Percentiles rank a stretch among this genome's conserved stretches.
Evolutionary conservation across 805 yeast genomes (phyloP).

Genomic region (Ogataea wickerhamii): DNA sequence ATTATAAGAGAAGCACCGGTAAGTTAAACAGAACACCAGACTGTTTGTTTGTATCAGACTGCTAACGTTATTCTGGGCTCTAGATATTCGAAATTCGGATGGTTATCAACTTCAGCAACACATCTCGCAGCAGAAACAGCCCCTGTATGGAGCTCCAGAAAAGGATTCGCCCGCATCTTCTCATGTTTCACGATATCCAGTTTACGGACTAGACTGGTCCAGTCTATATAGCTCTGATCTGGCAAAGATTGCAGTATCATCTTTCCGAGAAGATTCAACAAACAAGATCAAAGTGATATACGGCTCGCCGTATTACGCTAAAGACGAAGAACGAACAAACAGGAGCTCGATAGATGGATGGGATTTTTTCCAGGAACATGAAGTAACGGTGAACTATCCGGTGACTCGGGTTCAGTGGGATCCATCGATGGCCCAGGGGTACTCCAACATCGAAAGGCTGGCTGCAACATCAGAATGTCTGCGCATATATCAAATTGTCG

Average conservation of each 20-base stretch:
- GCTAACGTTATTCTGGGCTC: background rate
- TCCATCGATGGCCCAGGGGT: slow-evolving; percentile 36
- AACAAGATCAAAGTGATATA: slow-evolving; percentile 59
- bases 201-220: slow-evolving; percentile 54
- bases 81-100: background rate
- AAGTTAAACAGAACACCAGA: slow-evolving; percentile 3
- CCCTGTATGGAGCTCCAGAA: slow-evolving; percentile 10
- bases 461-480: slow-evolving; percentile 73
- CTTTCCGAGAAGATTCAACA: slow-evolving; percentile 73
- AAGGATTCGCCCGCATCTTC: slow-evolving; percentile 33
- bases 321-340: slow-evolving; percentile 21
- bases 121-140: slow-evolving; percentile 5
- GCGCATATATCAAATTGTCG: slow-evolving; percentile 41
- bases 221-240: slow-evolving; percentile 28
- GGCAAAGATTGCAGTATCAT: slow-evolving; percentile 61
- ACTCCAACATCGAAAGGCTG: slow-evolving; percentile 38
- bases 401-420: slow-evolving; percentile 76
- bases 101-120: background rate
- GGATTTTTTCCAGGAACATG: slow-evolving; percentile 47
- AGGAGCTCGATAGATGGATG: slow-evolving; percentile 29
- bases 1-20: slow-evolving; percentile 17
- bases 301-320: slow-evolving; percentile 28
- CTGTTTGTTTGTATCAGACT: background rate
- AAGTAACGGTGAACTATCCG: slow-evolving; percentile 59
- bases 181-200: slow-evolving; percentile 47